These are phyloP conservation scores for Paracoccidioides lutzii DNA, from an alignment of 2,329 filamentous ascomycete species.

Conservation along the genomic window DNA sequence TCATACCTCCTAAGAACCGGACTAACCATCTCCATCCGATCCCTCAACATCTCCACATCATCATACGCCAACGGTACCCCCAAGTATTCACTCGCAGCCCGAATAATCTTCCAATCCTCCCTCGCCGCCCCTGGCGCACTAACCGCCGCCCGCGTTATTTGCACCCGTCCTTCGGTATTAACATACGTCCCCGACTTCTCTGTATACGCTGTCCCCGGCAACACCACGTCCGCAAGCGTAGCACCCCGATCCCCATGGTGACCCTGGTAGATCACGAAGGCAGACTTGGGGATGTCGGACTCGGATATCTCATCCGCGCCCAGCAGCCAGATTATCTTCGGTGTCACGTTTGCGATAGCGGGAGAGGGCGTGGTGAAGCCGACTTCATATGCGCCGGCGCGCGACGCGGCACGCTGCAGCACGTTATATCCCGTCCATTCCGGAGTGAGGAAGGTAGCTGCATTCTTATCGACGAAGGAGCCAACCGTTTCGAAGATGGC, in stretches of 20 bases:
- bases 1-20: conserved; percentile 84
- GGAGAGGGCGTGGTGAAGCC: conserved; percentile 81
- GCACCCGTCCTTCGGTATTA: conserved; percentile 94
- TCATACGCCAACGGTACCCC: conserved; percentile 81
- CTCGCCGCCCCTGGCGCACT: conserved; percentile 77
- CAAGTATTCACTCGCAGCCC: conserved; percentile 82
- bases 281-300: conserved; percentile 82
- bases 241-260: conserved; percentile 94
- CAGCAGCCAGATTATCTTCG: conserved; percentile 94
- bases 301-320: conserved; percentile 84
- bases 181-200: conserved; percentile 94
- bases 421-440: conserved; percentile 99
- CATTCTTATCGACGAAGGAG: conserved; percentile 84
- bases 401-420: conserved; percentile 82
- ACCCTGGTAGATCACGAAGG: conserved; percentile 95
- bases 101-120: conserved; percentile 98
- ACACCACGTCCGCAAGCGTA: conserved; percentile 81
- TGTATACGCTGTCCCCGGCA: conserved; percentile 90
- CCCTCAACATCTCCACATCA: conserved; percentile 73
- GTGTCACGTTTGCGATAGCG: conserved; percentile 66
- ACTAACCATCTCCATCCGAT: conserved; percentile 91
- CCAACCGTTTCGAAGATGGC: conserved; percentile 87
- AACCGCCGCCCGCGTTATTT: conserved; percentile 83
- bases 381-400: conserved; percentile 86
- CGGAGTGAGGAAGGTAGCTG: conserved; percentile 68